Evolutionary conservation across 2,329 filamentous ascomycete species (phyloP), one percentile per base, ranked within the genome.

Genomic region (Calycina marina): DNA sequence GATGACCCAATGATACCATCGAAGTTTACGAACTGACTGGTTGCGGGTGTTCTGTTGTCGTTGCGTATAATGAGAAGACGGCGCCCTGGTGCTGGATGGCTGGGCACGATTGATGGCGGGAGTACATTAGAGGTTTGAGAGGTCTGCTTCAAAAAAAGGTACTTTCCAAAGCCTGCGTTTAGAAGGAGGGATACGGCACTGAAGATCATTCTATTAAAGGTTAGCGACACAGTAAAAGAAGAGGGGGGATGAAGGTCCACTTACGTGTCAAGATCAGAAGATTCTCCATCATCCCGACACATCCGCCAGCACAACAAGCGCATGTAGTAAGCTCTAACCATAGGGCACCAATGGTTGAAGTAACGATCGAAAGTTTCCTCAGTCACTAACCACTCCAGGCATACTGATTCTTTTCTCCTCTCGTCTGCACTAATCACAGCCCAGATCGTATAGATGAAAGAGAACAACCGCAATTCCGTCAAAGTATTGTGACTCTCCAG

Each of bases 301-400:
- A 82, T 49, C 33, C 77, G 66, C 77, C 77, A 83, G 51, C 76
- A 80, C 18, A 81, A 50, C 20, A 83, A 53, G 18, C 77, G 72
- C 64, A 80, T 79, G 45, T 69, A 82, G 54, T 81, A 82, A 14
- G 76, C 70, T 44, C 77, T 63, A n/a, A 82, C 74, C 77, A 82
- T 82, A 1, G 77, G 75, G 51, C 74, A 81, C 77, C 77, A 82
- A 46, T 82, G 77, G 42, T 69, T 76, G 52, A 82, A 83, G 39
- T 74, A 68, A 40, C 65, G 67, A 40, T 74, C 67, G 49, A 82
- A 82, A 18, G 72, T 62, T 4, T 65, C 57, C 15, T 68, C 65
- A 24, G 69, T 61, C 25, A 83, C 53, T 16, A 83, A 52, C 48
- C 79, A 75, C 8, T 67, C 63, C 14, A 77, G 47, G 43, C 74